Conservation (phyloP, 495 filamentous ascomycete genomes). For the Neurospora sp. region DNA sequence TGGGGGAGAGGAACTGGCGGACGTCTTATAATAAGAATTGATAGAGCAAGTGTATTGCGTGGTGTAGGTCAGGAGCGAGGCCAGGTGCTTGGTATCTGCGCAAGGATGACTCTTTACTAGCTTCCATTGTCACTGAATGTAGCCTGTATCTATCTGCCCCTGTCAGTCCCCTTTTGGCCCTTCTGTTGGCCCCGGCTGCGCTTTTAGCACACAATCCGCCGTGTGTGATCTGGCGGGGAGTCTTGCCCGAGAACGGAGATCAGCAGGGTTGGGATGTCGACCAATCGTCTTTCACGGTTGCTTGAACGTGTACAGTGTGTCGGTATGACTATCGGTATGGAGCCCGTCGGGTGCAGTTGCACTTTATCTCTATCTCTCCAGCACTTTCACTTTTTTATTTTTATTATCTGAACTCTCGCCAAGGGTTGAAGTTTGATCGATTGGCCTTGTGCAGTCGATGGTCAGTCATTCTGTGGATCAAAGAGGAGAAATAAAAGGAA, state of each 20-base stretch:
- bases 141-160: background rate
- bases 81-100: background rate
- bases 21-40: background rate
- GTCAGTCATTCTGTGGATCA: background rate
- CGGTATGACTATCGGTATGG: background rate
- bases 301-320: constrained; percentile 2
- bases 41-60: background rate
- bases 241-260: constrained; percentile 30
- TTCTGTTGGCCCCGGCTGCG: background rate
- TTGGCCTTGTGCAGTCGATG: background rate
- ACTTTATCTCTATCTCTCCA: background rate
- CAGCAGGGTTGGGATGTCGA: constrained; percentile 6
- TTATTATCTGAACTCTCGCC: background rate
- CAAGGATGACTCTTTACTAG: background rate
- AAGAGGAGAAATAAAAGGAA: background rate
- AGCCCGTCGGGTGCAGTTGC: background rate
- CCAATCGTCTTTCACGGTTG: constrained; percentile 29
- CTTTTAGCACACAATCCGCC: background rate
- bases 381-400: background rate
- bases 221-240: constrained; percentile 2
- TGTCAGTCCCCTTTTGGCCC: background rate
- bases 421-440: background rate
- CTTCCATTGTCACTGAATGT: background rate
- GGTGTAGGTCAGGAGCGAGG: background rate
- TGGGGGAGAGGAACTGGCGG: background rate